Evolutionary conservation across 192 early-diverging fungal genomes (phyloP).

Genomic region (Kickxella alabastrina): DNA sequence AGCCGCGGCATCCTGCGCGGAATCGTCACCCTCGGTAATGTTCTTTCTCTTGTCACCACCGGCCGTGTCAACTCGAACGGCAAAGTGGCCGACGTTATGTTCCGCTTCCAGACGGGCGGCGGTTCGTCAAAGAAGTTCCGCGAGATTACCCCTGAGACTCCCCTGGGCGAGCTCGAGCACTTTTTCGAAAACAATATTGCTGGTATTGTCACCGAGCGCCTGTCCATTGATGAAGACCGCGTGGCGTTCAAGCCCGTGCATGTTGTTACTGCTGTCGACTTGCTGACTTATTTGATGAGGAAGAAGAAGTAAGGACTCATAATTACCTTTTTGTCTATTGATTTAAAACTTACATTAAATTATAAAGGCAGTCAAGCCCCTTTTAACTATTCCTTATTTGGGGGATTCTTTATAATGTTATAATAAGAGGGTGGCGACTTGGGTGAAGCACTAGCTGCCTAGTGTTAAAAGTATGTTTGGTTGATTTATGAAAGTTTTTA

Average conservation of each 20-base stretch:
- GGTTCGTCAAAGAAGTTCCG: conserved; percentile 64
- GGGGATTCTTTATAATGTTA: no score
- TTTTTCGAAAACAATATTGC: conserved; percentile 93
- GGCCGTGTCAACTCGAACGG: conserved; percentile 64
- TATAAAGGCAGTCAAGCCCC: no score
- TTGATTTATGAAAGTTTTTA: no score
- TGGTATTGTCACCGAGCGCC: conserved; percentile 83
- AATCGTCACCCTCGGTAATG: conserved; percentile 83
- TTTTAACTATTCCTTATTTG: no score
- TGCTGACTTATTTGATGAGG: conserved; percentile 76
- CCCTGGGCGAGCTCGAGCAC: conserved; percentile 71
- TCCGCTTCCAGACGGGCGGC: conserved; percentile 61
- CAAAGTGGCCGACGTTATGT: conserved; percentile 73
- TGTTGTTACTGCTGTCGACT: conserved; percentile 95
- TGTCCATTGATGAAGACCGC: conserved; percentile 52
- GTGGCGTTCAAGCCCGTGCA: conserved; percentile 61
- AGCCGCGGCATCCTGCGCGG: conserved; percentile 66
- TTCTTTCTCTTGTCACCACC: conserved; percentile 75
- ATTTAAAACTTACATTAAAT: no score
- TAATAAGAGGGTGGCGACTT: no score
- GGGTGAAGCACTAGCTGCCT: no score
- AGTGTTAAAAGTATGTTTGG: no score
- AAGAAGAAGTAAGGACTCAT: conserved; percentile 3
- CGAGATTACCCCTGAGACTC: conserved; percentile 84
- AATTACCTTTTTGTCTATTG: no score